Evolutionary conservation across 805 yeast genomes (phyloP).

Genomic region (Lachancea sp.): DNA sequence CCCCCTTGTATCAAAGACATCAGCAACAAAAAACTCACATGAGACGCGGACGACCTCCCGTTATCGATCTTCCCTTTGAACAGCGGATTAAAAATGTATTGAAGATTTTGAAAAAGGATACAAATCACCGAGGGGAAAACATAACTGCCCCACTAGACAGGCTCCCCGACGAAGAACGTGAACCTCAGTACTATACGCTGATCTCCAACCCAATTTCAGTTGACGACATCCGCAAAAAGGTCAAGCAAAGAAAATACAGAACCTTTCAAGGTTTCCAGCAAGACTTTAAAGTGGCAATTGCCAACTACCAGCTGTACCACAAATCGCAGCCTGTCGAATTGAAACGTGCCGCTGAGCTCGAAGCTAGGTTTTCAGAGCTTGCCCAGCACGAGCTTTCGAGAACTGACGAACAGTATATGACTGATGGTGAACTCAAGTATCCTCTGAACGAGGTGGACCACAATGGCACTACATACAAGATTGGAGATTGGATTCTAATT

Average conservation of each 20-base stretch:
- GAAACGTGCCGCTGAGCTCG: constrained; percentile 58
- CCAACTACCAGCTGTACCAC: constrained; percentile 63
- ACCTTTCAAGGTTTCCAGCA: constrained; percentile 68
- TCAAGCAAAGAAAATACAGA: constrained; percentile 76
- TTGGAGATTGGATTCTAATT: constrained; percentile 93
- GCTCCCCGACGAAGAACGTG: constrained; percentile 60
- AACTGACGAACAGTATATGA: constrained; percentile 72
- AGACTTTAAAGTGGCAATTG: constrained; percentile 70
- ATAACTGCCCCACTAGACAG: constrained; percentile 67
- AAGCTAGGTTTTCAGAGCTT: constrained; percentile 49
- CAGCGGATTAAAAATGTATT: constrained; percentile 83
- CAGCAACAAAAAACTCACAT: constrained; percentile 25
- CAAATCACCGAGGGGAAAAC: constrained; percentile 43
- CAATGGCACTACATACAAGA: constrained; percentile 64
- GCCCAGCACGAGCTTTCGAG: constrained; percentile 66
- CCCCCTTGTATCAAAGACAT: constrained; percentile 19
- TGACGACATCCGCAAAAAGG: constrained; percentile 70
- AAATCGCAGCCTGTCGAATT: constrained; percentile 51
- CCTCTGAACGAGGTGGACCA: constrained; percentile 76
- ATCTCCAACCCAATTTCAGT: constrained; percentile 58
- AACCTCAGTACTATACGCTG: constrained; percentile 41
- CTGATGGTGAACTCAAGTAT: constrained; percentile 55
- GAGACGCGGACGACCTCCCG: constrained; percentile 33
- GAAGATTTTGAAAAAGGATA: constrained; percentile 71
- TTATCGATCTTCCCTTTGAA: constrained; percentile 50